Evolutionary conservation across 2,329 filamentous ascomycete genomes (phyloP).

Genomic region (Juglanconis sp.): DNA sequence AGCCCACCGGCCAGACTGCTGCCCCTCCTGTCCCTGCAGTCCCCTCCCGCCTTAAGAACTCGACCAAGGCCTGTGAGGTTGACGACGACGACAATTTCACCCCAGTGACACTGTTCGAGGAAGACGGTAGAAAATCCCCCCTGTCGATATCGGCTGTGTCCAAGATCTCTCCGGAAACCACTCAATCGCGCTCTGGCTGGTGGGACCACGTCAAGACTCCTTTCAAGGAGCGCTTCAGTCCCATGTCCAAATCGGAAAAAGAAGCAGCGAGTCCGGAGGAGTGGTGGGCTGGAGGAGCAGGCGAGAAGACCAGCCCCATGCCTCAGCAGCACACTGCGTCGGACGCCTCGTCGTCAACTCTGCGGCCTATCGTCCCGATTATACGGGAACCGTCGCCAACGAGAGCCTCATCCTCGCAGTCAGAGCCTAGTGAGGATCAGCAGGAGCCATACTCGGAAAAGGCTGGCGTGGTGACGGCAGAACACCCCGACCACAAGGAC

Average conservation of each 20-base stretch:
- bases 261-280: constrained; percentile 28
- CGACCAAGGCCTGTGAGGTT: constrained; percentile 36
- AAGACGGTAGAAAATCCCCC: constrained; percentile 49
- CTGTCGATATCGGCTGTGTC: constrained; percentile 38
- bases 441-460: constrained; percentile 34
- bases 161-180: constrained; percentile 43
- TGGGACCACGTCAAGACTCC: constrained; percentile 76
- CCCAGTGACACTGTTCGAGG: constrained; percentile 67
- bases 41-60: constrained; percentile 40
- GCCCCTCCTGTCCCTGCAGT: constrained; percentile 61
- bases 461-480: constrained; percentile 35
- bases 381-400: constrained; percentile 21
- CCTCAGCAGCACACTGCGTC: constrained; percentile 17
- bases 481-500: constrained; percentile 34
- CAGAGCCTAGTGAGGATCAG: constrained; percentile 12
- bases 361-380: constrained; percentile 18
- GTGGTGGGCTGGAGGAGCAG: constrained; percentile 34
- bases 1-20: constrained; percentile 37
- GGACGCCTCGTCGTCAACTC: constrained; percentile 18
- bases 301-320: constrained; percentile 21
- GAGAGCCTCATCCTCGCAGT: constrained; percentile 26
- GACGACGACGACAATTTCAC: constrained; percentile 50
- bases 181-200: constrained; percentile 65
- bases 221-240: constrained; percentile 49
- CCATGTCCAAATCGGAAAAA: constrained; percentile 28